phyloP scores from a whole-genome alignment of 768 basidiomycete species.

The Suillus paluster region DNA sequence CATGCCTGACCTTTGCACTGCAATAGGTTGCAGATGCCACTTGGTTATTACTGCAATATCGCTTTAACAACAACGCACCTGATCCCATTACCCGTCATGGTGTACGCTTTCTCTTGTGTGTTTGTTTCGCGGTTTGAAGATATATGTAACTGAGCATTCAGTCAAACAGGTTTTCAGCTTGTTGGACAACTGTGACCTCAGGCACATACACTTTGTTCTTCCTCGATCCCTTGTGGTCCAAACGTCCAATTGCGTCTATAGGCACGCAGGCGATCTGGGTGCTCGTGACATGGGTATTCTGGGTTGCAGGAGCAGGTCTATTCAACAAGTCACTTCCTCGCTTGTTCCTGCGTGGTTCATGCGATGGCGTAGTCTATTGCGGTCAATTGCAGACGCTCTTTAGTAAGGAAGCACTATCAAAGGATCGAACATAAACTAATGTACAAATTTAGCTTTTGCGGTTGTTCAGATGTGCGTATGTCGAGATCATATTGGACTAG shows the following conservation, averaged over 20 bases:
- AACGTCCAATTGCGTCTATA: conserved; percentile 55
- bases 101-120: conserved; percentile 54
- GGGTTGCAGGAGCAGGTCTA: conserved; percentile 59
- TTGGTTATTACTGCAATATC: conserved; percentile 64
- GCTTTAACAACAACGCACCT: conserved; percentile 55
- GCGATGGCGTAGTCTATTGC: conserved; percentile 53
- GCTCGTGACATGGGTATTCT: conserved; percentile 60
- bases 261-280: conserved; percentile 66
- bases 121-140: conserved; percentile 11
- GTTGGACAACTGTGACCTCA: conserved; percentile 63
- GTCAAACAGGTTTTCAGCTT: conserved; percentile 53
- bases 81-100: conserved; percentile 47
- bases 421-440: conserved; percentile 9
- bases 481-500: conserved; percentile 6
- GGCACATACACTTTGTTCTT: conserved; percentile 60
- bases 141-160: conserved; percentile 10
- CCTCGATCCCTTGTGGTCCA: conserved; percentile 62
- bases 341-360: conserved; percentile 45
- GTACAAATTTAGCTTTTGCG: conserved; percentile 43
- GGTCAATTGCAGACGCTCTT: conserved; percentile 58
- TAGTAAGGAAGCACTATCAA: conserved; percentile 40
- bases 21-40: conserved; percentile 54
- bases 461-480: conserved; percentile 55
- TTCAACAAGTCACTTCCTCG: conserved; percentile 54
- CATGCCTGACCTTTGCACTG: conserved; percentile 8